phyloP scores from a whole-genome alignment of 768 basidiomycete species.

The Dictyophora rubrovolvata region DNA sequence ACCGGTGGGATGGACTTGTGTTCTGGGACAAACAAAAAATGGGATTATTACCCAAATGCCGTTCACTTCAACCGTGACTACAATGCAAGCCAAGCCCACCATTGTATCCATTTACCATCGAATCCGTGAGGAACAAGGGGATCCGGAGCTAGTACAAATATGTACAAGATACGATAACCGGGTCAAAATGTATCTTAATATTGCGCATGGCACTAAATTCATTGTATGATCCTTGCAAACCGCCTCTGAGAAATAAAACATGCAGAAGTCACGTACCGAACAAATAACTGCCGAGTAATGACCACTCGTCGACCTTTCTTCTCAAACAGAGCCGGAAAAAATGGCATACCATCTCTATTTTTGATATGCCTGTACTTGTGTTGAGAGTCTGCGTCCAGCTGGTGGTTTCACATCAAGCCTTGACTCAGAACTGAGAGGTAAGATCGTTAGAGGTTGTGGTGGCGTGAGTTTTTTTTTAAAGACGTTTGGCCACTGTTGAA shows the following conservation, averaged over 20 bases:
- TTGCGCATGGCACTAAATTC: constrained; percentile 57
- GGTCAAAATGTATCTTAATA: constrained; percentile 72
- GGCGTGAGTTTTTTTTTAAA: background rate
- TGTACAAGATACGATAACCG: constrained; percentile 73
- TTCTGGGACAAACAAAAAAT: too few species aligned
- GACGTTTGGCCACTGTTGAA: background rate
- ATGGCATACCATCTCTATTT: constrained; percentile 68
- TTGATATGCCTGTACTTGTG: constrained; percentile 53
- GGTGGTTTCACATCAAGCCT: background rate
- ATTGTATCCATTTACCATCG: too few species aligned
- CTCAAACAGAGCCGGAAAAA: constrained; percentile 64
- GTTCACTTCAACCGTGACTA: too few species aligned
- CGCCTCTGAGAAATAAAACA: constrained; percentile 35
- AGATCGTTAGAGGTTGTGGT: background rate
- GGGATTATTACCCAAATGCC: too few species aligned
- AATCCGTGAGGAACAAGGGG: too few species aligned
- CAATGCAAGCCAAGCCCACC: too few species aligned
- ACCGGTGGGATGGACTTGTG: too few species aligned
- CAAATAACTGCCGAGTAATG: constrained; percentile 83
- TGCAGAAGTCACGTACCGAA: constrained; percentile 47
- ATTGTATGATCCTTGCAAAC: constrained; percentile 86
- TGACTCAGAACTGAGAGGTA: background rate
- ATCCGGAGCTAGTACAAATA: too few species aligned
- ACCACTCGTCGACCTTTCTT: constrained; percentile 50
- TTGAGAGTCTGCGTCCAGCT: constrained; percentile 35